Evolutionary conservation across 2,329 filamentous ascomycete species (phyloP).

Genomic region (Penicillium polonicum): DNA sequence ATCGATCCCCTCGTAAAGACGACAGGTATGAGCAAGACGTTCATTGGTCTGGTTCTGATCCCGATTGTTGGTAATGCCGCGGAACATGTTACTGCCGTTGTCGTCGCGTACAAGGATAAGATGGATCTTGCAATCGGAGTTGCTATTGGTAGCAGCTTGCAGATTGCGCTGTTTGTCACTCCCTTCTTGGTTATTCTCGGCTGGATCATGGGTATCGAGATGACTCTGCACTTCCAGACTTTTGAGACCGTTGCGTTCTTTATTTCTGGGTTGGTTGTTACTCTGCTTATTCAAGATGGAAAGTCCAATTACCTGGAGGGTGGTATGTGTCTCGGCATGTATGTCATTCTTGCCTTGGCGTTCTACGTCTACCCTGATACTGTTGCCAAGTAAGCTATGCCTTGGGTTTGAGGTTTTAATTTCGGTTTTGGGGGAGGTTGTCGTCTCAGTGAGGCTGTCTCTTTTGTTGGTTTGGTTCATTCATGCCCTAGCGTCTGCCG

Average conservation of each 20-base stretch:
- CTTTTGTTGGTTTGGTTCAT: not conserved
- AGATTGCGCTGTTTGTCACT: constrained; percentile 79
- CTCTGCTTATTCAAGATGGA: constrained; percentile 72
- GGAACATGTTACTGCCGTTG: constrained; percentile 77
- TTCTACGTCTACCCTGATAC: constrained; percentile 52
- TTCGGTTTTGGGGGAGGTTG: not conserved
- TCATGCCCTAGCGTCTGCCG: not conserved
- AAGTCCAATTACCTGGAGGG: constrained; percentile 83
- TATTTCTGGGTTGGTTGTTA: constrained; percentile 71
- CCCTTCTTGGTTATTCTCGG: constrained; percentile 77
- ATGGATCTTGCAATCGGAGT: constrained; percentile 70
- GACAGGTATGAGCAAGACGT: constrained; percentile 73
- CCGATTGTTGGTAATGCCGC: constrained; percentile 79
- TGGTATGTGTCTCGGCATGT: constrained; percentile 64
- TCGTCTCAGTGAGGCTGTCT: not conserved
- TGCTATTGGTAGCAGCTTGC: constrained; percentile 77
- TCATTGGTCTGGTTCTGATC: constrained; percentile 76
- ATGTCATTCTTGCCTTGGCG: constrained; percentile 49
- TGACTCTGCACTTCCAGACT: constrained; percentile 78
- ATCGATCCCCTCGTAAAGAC: constrained; percentile 70
- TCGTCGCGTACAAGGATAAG: constrained; percentile 74
- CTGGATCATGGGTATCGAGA: constrained; percentile 70
- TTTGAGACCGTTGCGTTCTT: constrained; percentile 78
- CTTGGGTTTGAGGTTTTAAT: not conserved
- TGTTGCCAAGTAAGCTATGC: constrained; percentile 9